Evolutionary conservation across 495 filamentous ascomycete genomes (phyloP).

Genomic region (Margaritispora aquatica): DNA sequence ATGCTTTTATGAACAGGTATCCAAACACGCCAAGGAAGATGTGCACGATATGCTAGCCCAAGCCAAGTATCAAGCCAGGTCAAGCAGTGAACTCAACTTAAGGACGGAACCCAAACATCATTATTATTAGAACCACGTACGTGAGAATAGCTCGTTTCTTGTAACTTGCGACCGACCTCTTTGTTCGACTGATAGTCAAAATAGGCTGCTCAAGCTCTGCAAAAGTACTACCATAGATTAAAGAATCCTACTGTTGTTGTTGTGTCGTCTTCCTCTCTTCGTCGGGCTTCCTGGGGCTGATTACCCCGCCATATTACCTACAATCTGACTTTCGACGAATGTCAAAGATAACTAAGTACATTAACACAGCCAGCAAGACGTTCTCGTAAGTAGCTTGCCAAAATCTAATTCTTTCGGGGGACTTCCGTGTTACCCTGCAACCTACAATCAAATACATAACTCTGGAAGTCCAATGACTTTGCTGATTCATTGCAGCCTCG

Average conservation of each 20-base stretch:
- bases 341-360: neutral
- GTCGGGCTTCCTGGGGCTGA: conserved; percentile 6
- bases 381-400: conserved; percentile 12
- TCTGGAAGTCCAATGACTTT: too few relatives aligned
- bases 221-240: too few relatives aligned
- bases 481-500: neutral
- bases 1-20: too few relatives aligned
- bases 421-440: neutral
- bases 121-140: conserved; percentile 19
- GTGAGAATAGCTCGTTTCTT: neutral
- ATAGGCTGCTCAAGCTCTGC: too few relatives aligned
- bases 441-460: too few relatives aligned
- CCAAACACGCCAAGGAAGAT: too few relatives aligned
- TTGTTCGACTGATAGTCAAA: too few relatives aligned
- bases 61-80: neutral
- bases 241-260: too few relatives aligned
- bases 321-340: neutral
- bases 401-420: neutral
- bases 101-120: neutral
- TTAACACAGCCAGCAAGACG: conserved; percentile 11
- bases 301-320: conserved; percentile 15
- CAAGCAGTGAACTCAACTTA: neutral
- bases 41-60: too few relatives aligned
- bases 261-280: too few relatives aligned
- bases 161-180: neutral